These are phyloP conservation scores for Cordia subcordata DNA, from an alignment of 257 asterid species.

Conservation along the genomic window DNA sequence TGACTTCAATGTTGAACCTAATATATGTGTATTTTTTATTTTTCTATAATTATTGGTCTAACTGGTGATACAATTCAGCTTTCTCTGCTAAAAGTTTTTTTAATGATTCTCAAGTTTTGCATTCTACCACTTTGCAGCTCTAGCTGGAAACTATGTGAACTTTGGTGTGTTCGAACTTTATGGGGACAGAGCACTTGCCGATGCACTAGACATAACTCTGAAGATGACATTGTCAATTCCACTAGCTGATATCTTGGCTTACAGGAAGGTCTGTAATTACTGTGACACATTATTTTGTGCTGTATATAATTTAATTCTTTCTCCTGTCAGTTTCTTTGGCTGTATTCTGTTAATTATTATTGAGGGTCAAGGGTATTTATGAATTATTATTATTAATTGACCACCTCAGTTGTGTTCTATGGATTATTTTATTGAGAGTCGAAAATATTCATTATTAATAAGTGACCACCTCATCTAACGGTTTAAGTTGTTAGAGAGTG, in stretches of 20 bases:
- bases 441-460: too few relatives aligned
- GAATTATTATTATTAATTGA: too few relatives aligned
- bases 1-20: neutral
- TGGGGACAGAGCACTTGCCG: constrained; percentile 98
- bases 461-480: too few relatives aligned
- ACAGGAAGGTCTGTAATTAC: constrained; percentile 70
- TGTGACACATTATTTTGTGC: neutral
- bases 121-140: constrained; percentile 49
- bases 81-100: neutral
- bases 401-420: too few relatives aligned
- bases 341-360: neutral
- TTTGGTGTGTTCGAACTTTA: constrained; percentile 97
- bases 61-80: neutral
- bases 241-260: constrained; percentile 78
- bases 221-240: constrained; percentile 89
- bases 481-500: too few relatives aligned
- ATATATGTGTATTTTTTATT: neutral
- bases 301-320: neutral
- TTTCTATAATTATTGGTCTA: neutral
- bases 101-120: constrained; percentile 11
- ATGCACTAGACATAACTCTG: constrained; percentile 85
- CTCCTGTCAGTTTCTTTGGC: too few relatives aligned
- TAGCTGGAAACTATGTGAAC: constrained; percentile 93
- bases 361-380: too few relatives aligned
- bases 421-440: too few relatives aligned